Percentiles rank a stretch among this genome's conserved stretches.
phyloP scores from a whole-genome alignment of 2,329 filamentous ascomycete species.

The Fusarium sp. region DNA sequence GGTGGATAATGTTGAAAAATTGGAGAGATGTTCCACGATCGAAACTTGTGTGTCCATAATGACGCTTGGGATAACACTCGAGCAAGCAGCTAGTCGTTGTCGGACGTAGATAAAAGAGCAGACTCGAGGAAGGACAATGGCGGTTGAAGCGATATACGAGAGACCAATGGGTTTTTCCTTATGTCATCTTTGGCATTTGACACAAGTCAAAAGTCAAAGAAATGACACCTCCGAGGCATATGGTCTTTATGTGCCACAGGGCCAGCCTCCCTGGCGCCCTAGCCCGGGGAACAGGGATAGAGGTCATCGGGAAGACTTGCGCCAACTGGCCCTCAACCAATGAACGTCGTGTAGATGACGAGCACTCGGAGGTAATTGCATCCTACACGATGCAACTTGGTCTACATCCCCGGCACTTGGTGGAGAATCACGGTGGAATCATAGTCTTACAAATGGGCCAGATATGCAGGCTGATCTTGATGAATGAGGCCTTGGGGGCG shows the following conservation, averaged over 20 bases:
- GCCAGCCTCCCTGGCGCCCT: not conserved
- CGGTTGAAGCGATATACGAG: not conserved
- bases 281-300: not conserved
- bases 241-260: slow-evolving; percentile 1
- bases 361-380: not conserved
- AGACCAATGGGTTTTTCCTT: not conserved
- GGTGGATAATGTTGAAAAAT: slow-evolving; percentile 9
- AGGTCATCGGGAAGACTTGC: not conserved
- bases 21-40: slow-evolving; percentile 12
- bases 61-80: not conserved
- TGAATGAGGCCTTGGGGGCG: not conserved
- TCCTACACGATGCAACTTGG: not conserved
- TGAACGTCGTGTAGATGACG: not conserved
- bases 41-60: slow-evolving; percentile 21
- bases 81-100: not conserved
- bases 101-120: not conserved
- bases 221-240: not conserved
- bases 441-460: not conserved
- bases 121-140: not conserved
- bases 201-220: not conserved
- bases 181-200: not conserved
- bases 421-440: not conserved
- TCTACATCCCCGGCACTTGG: not conserved
- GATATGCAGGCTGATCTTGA: not conserved
- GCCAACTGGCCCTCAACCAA: not conserved